Evolutionary conservation across 768 basidiomycete genomes (phyloP).

Genomic region (Lactarius sp.): DNA sequence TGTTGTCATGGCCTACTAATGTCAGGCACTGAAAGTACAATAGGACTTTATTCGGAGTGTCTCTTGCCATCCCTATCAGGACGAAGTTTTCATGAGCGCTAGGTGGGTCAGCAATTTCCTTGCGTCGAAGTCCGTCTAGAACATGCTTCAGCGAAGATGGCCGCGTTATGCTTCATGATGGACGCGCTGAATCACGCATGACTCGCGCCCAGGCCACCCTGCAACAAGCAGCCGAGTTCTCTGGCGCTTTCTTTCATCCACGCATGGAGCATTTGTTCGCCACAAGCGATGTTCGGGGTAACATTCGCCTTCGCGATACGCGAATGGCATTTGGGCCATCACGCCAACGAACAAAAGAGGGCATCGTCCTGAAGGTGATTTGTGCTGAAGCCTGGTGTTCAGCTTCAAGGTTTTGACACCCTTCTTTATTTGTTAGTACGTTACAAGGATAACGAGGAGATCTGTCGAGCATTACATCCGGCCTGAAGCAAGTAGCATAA

Average conservation of each 20-base stretch:
- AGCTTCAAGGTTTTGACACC: conserved; percentile 20
- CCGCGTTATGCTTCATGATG: conserved; percentile 57
- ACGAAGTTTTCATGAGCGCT: conserved; percentile 66
- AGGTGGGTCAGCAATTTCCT: conserved; percentile 40
- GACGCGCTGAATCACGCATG: conserved; percentile 36
- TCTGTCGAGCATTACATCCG: conserved; percentile 40
- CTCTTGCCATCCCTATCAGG: conserved; percentile 59
- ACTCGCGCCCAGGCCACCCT: conserved; percentile 47
- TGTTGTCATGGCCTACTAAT: conserved; percentile 2
- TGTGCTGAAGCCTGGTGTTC: neutral
- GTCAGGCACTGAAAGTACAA: conserved; percentile 8
- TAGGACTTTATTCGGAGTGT: conserved; percentile 65
- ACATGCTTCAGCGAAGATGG: conserved; percentile 58
- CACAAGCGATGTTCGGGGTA: conserved; percentile 54
- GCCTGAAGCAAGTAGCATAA: conserved; percentile 64
- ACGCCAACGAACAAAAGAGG: conserved; percentile 41
- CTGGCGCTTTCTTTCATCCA: conserved; percentile 65
- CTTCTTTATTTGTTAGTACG: conserved; percentile 35
- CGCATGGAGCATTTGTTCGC: conserved; percentile 62
- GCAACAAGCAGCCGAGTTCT: conserved; percentile 52
- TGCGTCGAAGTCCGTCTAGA: neutral
- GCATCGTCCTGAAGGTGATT: conserved; percentile 51
- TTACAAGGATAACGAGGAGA: conserved; percentile 43
- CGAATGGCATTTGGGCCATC: conserved; percentile 68
- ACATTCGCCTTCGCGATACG: conserved; percentile 61